Percentiles rank a stretch among this genome's conserved stretches.
Conservation (phyloP, 2,329 filamentous ascomycete species). For the Stenocarpella maydis region DNA sequence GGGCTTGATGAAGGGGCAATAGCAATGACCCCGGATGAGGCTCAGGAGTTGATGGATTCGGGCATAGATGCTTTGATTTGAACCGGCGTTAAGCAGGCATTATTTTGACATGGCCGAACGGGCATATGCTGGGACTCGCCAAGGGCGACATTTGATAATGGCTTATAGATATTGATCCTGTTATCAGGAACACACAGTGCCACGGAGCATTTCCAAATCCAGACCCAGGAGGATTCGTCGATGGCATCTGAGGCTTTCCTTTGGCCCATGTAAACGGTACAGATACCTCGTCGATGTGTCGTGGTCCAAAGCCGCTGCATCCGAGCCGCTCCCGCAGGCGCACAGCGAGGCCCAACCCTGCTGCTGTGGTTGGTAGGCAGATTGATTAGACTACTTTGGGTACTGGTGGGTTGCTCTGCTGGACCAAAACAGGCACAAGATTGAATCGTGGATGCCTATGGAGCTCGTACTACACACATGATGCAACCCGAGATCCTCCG, state of each 20-base stretch:
- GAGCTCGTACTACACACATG: neutral
- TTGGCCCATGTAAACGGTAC: neutral
- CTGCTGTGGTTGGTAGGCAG: too few relatives aligned
- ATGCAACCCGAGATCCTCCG: slow-evolving; percentile 15
- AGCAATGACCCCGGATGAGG: neutral
- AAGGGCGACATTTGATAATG: neutral
- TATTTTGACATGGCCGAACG: neutral
- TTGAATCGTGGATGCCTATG: too few relatives aligned
- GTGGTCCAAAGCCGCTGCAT: neutral
- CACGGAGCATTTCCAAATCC: neutral
- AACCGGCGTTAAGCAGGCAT: neutral
- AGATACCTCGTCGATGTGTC: neutral
- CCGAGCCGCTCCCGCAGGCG: neutral
- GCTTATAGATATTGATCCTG: neutral
- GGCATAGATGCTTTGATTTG: neutral
- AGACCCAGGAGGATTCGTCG: neutral
- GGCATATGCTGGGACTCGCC: neutral
- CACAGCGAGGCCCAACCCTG: neutral
- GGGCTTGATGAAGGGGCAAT: neutral
- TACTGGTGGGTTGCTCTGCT: neutral
- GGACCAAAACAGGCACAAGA: too few relatives aligned
- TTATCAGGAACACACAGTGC: neutral
- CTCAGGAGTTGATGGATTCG: neutral
- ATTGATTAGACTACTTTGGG: neutral
- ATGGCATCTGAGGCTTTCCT: neutral